These are phyloP conservation scores for Boletus tylopilopsis DNA, from an alignment of 768 basidiomycete species.

Conservation along the genomic window DNA sequence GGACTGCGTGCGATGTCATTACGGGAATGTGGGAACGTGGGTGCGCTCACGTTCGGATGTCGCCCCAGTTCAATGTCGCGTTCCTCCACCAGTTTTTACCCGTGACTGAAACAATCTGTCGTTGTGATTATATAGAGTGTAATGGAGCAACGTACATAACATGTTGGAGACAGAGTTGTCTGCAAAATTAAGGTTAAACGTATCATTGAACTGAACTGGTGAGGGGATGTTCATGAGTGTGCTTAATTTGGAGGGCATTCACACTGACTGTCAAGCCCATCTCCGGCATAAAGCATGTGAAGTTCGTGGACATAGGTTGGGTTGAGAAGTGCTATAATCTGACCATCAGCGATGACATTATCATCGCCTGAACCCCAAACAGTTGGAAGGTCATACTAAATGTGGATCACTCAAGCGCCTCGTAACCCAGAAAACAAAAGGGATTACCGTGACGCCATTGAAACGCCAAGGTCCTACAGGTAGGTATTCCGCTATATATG, in stretches of 20 bases:
- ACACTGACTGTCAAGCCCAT: constrained; percentile 32
- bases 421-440: not conserved
- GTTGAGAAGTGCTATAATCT: constrained; percentile 33
- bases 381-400: constrained; percentile 43
- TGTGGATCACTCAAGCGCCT: not conserved
- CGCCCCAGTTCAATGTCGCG: constrained; percentile 39
- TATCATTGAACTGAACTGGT: constrained; percentile 31
- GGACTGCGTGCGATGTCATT: constrained; percentile 41
- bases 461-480: constrained; percentile 37
- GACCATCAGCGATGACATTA: constrained; percentile 43
- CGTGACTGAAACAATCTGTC: constrained; percentile 31
- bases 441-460: constrained; percentile 38
- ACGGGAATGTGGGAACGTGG: too few relatives aligned
- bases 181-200: constrained; percentile 36
- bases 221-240: not conserved
- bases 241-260: not conserved
- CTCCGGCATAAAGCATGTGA: constrained; percentile 47
- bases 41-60: constrained; percentile 39
- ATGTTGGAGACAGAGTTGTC: constrained; percentile 35
- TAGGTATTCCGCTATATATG: constrained; percentile 39
- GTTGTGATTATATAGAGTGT: not conserved
- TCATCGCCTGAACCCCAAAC: constrained; percentile 40
- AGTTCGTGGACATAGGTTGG: constrained; percentile 43
- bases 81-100: constrained; percentile 45
- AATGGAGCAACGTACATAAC: constrained; percentile 26